Percentiles rank a stretch among this genome's conserved stretches.
phyloP scores from a whole-genome alignment of 306 rosid genomes.

The Luffa aegyptiaca region DNA sequence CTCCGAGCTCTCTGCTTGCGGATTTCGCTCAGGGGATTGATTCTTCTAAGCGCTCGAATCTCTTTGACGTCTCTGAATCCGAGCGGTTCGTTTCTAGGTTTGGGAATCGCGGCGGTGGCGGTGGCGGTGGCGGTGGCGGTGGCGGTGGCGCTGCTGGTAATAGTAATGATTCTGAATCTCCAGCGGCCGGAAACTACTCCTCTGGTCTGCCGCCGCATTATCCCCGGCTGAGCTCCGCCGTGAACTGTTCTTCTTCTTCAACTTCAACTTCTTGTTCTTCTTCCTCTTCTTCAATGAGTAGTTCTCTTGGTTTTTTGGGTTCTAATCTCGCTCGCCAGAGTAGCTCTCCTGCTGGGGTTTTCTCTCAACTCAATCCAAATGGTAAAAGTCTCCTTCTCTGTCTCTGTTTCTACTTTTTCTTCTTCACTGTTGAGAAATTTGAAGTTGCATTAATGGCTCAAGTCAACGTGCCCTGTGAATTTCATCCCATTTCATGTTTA shows the following conservation, averaged over 20 bases:
- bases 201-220: constrained; percentile 68
- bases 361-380: constrained; percentile 42
- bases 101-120: constrained; percentile 12
- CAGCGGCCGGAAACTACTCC: constrained; percentile 14
- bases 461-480: not conserved
- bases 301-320: constrained; percentile 36
- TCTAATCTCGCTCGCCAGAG: constrained; percentile 48
- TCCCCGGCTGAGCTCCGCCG: constrained; percentile 46
- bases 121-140: not conserved
- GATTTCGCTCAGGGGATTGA: constrained; percentile 22
- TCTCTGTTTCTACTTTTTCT: not conserved
- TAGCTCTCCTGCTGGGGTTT: constrained; percentile 54
- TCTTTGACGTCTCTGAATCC: constrained; percentile 25
- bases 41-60: constrained; percentile 11
- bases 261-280: constrained; percentile 13
- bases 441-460: not conserved
- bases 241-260: constrained; percentile 18
- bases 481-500: not conserved
- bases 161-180: constrained; percentile 26
- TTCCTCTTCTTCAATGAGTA: constrained; percentile 28
- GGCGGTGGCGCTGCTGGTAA: constrained; percentile 3
- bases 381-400: constrained; percentile 23
- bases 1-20: constrained; percentile 41
- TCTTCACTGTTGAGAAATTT: not conserved
- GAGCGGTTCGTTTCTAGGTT: constrained; percentile 40